Percentiles rank a stretch among this genome's conserved stretches.
phyloP scores from a whole-genome alignment of 345 rosid genomes.

The Punica granatum region DNA sequence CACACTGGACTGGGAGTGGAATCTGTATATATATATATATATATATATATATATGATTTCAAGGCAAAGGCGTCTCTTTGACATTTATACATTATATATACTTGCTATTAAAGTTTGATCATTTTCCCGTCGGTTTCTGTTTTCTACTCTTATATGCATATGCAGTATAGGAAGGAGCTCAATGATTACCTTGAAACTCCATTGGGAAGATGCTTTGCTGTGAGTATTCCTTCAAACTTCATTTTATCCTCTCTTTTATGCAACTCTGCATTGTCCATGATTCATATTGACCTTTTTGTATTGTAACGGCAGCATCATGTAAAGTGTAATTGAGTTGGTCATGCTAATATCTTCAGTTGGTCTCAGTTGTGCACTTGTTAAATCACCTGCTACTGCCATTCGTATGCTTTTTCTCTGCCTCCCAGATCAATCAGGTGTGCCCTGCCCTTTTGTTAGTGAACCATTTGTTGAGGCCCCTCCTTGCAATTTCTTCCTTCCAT shows the following conservation, averaged over 20 bases:
- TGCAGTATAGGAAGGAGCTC: slow-evolving; percentile 86
- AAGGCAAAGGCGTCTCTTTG: background rate
- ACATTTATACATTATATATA: no score
- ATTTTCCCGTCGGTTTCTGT: background rate
- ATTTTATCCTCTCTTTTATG: background rate
- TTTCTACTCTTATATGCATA: slow-evolving; percentile 9
- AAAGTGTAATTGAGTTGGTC: no score
- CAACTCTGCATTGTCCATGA: background rate
- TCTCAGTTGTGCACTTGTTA: background rate
- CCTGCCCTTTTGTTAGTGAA: background rate
- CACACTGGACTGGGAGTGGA: no score
- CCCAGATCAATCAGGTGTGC: background rate
- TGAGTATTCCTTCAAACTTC: slow-evolving; percentile 20
- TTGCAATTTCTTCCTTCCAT: no score
- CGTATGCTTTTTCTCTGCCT: background rate
- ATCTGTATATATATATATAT: no score
- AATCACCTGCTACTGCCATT: background rate
- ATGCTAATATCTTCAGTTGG: background rate
- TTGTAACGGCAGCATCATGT: no score
- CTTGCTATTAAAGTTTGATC: no score
- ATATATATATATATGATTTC: background rate
- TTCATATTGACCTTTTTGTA: background rate
- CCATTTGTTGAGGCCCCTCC: background rate
- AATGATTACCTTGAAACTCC: slow-evolving; percentile 67
- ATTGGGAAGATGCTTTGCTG: slow-evolving; percentile 64